phyloP scores from a whole-genome alignment of 2,329 filamentous ascomycete genomes.

The Penicillium glabrum region DNA sequence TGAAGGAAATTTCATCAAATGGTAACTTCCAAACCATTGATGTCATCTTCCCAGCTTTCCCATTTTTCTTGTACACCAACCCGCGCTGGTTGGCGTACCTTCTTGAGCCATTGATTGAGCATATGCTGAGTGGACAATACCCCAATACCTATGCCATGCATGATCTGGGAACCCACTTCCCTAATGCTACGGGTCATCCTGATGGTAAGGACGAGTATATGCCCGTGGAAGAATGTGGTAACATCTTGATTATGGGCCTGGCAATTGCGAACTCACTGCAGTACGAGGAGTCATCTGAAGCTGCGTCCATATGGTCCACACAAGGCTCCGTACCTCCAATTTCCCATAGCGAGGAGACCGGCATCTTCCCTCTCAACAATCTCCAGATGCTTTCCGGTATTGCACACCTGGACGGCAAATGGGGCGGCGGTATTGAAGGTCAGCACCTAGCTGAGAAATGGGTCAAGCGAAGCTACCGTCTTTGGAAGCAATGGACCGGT shows the following conservation, averaged over 20 bases:
- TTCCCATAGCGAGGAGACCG: conserved; percentile 23
- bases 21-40: conserved; percentile 85
- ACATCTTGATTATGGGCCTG: conserved; percentile 80
- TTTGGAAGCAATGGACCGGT: conserved; percentile 76
- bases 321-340: conserved; percentile 27
- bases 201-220: conserved; percentile 57
- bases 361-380: conserved; percentile 50
- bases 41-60: conserved; percentile 83
- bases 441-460: conserved; percentile 60
- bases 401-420: conserved; percentile 61
- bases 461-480: conserved; percentile 67
- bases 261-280: conserved; percentile 73
- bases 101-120: conserved; percentile 76
- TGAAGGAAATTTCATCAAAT: conserved; percentile 84
- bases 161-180: conserved; percentile 54
- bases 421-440: conserved; percentile 57
- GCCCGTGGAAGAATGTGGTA: conserved; percentile 62
- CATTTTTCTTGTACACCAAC: conserved; percentile 84
- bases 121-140: conserved; percentile 79
- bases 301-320: conserved; percentile 60
- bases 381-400: conserved; percentile 53
- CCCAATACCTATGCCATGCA: conserved; percentile 64
- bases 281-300: conserved; percentile 57
- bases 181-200: conserved; percentile 56
- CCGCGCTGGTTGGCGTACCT: conserved; percentile 77